phyloP scores from a whole-genome alignment of 208 protist species.

The Crithidia thermophila region DNA sequence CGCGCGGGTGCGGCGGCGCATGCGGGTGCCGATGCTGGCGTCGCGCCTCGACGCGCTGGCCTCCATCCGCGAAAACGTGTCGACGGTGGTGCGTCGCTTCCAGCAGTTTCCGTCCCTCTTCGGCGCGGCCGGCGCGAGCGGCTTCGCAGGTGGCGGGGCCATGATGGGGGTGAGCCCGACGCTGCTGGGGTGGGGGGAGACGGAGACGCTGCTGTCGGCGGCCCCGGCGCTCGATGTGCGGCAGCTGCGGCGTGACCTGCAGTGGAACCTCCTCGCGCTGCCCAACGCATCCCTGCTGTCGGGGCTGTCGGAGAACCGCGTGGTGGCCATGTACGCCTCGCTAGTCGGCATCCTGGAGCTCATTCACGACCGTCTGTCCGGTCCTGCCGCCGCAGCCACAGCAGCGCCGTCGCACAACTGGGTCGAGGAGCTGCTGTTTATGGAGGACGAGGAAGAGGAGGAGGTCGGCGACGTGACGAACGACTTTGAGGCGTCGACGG shows the following conservation, averaged over 20 bases:
- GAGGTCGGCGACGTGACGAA: background rate
- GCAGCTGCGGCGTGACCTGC: constrained; percentile 55
- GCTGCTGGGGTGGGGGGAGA: constrained; percentile 61
- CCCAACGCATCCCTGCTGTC: constrained; percentile 54
- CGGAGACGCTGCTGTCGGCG: constrained; percentile 52
- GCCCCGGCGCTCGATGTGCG: constrained; percentile 41
- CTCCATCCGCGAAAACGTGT: constrained; percentile 52
- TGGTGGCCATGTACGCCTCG: constrained; percentile 72
- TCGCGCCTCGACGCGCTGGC: constrained; percentile 74
- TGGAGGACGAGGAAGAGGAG: constrained; percentile 25
- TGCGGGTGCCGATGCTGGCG: constrained; percentile 81
- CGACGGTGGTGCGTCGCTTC: constrained; percentile 3
- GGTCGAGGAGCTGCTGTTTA: constrained; percentile 51
- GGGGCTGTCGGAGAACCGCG: constrained; percentile 70
- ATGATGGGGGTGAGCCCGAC: constrained; percentile 25
- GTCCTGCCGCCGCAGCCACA: background rate
- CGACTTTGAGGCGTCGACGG: background rate
- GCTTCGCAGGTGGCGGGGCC: background rate
- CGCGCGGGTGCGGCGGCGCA: constrained; percentile 69
- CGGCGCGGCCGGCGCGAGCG: background rate
- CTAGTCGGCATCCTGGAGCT: constrained; percentile 71
- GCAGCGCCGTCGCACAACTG: constrained; percentile 20
- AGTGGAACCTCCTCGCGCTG: constrained; percentile 60
- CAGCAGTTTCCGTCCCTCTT: constrained; percentile 7
- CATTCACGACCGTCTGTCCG: constrained; percentile 32